Conservation (phyloP, 768 basidiomycete species). For the Lentinula lateritia region DNA sequence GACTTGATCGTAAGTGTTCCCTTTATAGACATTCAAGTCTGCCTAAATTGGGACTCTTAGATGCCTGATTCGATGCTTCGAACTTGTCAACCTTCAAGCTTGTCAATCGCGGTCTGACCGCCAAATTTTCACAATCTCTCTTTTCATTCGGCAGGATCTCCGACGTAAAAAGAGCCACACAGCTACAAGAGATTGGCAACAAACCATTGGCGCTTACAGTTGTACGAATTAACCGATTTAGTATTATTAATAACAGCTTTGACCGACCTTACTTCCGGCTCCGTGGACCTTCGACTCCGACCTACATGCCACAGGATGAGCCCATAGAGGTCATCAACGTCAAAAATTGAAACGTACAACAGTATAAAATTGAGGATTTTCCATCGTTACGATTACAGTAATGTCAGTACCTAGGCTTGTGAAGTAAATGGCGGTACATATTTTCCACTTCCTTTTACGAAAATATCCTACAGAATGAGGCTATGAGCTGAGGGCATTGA, state of each 20-base stretch:
- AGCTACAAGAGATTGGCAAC: neutral
- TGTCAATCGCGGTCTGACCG: neutral
- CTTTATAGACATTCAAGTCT: neutral
- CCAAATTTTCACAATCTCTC: neutral
- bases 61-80: neutral
- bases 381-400: neutral
- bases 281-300: neutral
- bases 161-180: neutral
- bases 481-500: neutral
- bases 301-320: neutral
- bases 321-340: neutral
- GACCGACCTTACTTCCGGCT: neutral
- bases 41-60: neutral
- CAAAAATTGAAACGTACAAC: neutral
- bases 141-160: neutral
- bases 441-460: neutral
- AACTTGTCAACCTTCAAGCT: neutral
- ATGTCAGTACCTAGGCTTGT: neutral
- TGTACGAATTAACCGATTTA: neutral
- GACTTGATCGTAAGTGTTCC: neutral
- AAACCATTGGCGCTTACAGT: neutral
- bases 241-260: slow-evolving; percentile 1
- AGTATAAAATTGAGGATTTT: neutral
- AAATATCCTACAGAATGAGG: slow-evolving; percentile 1
- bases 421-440: slow-evolving; percentile 9